Base-by-base conservation (phyloP, 2,329 filamentous ascomycete species). In the Sporothrix protearum region DNA sequence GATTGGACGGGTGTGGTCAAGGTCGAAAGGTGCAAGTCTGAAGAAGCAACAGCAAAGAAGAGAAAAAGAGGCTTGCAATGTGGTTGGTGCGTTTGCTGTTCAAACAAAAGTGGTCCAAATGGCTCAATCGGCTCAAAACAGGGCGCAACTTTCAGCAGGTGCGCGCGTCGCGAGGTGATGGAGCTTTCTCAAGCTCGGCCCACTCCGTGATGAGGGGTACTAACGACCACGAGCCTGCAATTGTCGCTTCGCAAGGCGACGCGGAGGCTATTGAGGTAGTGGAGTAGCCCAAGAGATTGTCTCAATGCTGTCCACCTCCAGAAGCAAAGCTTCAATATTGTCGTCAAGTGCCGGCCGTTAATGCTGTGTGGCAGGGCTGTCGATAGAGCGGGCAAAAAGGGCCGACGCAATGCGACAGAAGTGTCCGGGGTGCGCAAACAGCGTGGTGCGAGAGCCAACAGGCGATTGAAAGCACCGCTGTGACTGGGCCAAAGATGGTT, bases 151-250 rank as follows among this genome's bases (percentile, higher is more conserved):
- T 22, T 45, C 57, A 28, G 36, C 36, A 25, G 22, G 3, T 28
- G 49, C 49, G 57, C 49, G 61, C 59, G 61, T 69, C 59, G 55
- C 51, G 69, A 68, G 42, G 64, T 53, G 67, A 59, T 22, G 63
- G 47, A 69, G 61, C 71, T 68, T 70, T 28, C 22, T 53, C 4
- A 30, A 61, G 68, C 61, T 68, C 64, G 68, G 68, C 68, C 71
- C 71, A 72, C 71, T 68, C 45, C 25, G 71, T 28, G 69, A 47
- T 70, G 71, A 72, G 71, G 71, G 71, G 71, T 68, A 49, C 30
- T n/a, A 33, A 28, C 14, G 53, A 57, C 57, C 57, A 61, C 10
- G 10, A 42, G 36, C 57, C 59, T 36, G 59, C 59, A 28, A 28
- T 25, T 45, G 59, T 66, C 71, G 68, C 66, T 51, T 47, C 47